Percentiles rank a stretch among this genome's conserved stretches.
These are phyloP conservation scores for Pseudohalonectria lignicola DNA, from an alignment of 2,329 filamentous ascomycete species.

Conservation along the genomic window DNA sequence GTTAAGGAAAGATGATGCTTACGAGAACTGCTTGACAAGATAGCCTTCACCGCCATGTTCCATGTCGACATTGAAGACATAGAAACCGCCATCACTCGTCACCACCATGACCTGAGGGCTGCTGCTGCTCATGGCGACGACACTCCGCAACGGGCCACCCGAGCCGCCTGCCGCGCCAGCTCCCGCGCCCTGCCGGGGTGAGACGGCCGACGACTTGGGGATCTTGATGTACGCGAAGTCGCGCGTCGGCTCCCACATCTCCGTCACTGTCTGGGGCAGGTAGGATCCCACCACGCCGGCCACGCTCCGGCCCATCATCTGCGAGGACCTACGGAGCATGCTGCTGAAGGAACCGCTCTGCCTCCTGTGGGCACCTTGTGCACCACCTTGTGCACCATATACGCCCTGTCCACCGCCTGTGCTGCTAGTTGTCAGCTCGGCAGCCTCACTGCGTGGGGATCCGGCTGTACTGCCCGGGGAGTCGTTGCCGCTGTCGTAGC, in stretches of 20 bases:
- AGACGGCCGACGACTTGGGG: conserved; percentile 42
- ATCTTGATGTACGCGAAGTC: conserved; percentile 97
- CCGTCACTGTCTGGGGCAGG: conserved; percentile 82
- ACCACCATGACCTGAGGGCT: conserved; percentile 97
- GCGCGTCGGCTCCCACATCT: conserved; percentile 92
- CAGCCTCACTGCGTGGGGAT: conserved; percentile 35
- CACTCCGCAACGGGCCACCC: conserved; percentile 60
- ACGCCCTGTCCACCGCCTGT: conserved; percentile 12
- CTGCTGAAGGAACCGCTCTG: conserved; percentile 72
- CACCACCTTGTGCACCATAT: conserved; percentile 4
- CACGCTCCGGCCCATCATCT: conserved; percentile 82
- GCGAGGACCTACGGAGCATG: conserved; percentile 86
- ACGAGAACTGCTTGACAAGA: conserved; percentile 88
- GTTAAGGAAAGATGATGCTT: conserved; percentile 15
- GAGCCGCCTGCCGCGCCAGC: conserved; percentile 11
- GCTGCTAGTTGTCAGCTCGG: conserved; percentile 22
- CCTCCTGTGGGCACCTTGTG: conserved; percentile 27
- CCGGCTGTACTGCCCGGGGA: conserved; percentile 33
- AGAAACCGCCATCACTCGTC: conserved; percentile 90
- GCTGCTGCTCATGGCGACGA: conserved; percentile 95
- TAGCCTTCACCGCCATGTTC: conserved; percentile 90
- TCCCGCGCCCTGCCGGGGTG: conserved; percentile 11
- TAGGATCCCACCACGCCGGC: conserved; percentile 87
- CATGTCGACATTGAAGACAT: conserved; percentile 90
- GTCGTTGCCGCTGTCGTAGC: conserved; percentile 43